A percentile compares a stretch with the other conserved stretches of the same genome.
Evolutionary conservation across 2,329 filamentous ascomycete genomes (phyloP).

Genomic region (Fusarium mundagurra): DNA sequence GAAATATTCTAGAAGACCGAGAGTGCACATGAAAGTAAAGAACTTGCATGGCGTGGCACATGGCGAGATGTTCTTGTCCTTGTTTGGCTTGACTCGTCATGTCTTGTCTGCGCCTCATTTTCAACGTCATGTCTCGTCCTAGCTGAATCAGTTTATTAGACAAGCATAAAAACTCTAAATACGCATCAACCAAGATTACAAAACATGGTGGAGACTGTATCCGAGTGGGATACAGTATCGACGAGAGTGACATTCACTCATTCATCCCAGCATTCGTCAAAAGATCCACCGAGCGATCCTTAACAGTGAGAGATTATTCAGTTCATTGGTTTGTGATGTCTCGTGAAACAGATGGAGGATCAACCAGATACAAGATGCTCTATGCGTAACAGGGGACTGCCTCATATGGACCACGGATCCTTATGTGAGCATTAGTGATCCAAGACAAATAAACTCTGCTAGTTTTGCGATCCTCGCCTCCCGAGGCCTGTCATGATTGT

Average conservation of each 20-base stretch:
- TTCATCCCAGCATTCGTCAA: background rate
- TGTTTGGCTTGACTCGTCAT: background rate
- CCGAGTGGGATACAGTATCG: constrained; percentile 1
- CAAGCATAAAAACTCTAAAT: constrained; percentile 11
- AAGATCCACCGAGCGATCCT: background rate
- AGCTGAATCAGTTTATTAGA: background rate
- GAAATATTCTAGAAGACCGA: constrained; percentile 18
- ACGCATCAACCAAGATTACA: background rate
- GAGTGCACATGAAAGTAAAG: background rate
- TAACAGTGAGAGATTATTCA: constrained; percentile 3
- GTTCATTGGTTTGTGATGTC: background rate
- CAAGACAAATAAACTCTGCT: background rate
- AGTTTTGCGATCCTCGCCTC: background rate
- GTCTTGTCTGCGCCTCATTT: constrained; percentile 1
- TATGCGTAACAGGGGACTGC: constrained; percentile 20
- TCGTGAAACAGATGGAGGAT: constrained; percentile 9
- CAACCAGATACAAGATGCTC: background rate
- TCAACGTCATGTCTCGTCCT: constrained; percentile 11
- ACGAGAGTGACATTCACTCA: background rate
- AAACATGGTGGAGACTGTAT: background rate
- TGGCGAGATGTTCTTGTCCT: background rate
- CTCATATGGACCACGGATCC: constrained; percentile 10
- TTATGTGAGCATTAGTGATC: constrained; percentile 42
- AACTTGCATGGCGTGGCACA: background rate
- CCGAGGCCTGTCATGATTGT: background rate